phyloP scores from a whole-genome alignment of 306 rosid species.

The Corylus avellana region DNA sequence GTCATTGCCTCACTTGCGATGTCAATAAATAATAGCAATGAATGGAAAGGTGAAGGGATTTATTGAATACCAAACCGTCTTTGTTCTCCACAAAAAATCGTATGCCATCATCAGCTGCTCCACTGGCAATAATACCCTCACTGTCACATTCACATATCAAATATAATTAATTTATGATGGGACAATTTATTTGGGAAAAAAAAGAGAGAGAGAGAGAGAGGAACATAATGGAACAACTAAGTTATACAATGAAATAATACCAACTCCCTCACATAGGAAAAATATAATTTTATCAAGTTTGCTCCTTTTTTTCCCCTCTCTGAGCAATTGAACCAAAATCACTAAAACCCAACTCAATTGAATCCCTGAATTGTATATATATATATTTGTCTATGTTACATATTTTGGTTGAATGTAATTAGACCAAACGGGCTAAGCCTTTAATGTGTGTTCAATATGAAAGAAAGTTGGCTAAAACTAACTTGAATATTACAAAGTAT shows the following conservation, averaged over 20 bases:
- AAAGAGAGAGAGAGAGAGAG: not conserved
- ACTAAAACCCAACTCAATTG: not conserved
- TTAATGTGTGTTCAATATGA: not conserved
- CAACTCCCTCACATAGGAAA: not conserved
- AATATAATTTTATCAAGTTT: not conserved
- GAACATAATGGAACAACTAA: not conserved
- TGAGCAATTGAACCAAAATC: not conserved
- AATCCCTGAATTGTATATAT: not conserved
- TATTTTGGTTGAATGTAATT: not conserved
- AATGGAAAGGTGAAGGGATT: not conserved
- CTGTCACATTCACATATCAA: constrained; percentile 49
- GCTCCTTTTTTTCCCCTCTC: too few species aligned
- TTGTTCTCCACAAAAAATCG: constrained; percentile 68
- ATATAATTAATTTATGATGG: constrained; percentile 24
- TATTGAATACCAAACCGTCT: constrained; percentile 56
- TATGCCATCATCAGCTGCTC: constrained; percentile 93
- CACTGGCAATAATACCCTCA: constrained; percentile 86
- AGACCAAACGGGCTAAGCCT: not conserved
- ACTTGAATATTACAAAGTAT: not conserved
- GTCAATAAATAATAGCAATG: not conserved
- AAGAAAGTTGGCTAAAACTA: not conserved
- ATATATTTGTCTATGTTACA: not conserved
- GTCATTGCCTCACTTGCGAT: not conserved
- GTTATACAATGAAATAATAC: not conserved
- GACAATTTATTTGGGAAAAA: constrained; percentile 14